Conservation (phyloP, 1,139 yeast genomes). For the Diutina catenulata region DNA sequence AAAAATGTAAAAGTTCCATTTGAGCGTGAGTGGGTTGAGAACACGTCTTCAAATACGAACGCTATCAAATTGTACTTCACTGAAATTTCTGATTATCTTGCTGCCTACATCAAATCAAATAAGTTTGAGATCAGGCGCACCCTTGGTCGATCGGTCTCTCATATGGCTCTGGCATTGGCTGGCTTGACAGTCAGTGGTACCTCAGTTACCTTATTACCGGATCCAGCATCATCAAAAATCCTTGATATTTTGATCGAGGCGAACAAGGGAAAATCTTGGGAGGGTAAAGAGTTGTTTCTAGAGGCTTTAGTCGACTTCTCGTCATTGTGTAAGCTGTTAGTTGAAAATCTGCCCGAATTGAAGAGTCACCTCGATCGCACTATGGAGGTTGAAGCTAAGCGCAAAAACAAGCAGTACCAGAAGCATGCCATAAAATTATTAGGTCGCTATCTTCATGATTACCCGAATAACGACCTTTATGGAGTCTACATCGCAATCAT, state of each 20-base stretch:
- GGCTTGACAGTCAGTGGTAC: conserved; percentile 11
- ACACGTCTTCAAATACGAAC: conserved; percentile 60
- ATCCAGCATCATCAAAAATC: conserved; percentile 26
- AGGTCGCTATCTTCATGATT: conserved; percentile 35
- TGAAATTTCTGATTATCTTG: conserved; percentile 54
- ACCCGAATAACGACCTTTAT: conserved; percentile 21
- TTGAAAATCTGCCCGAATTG: too few species aligned
- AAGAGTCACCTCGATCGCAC: conserved; percentile 24
- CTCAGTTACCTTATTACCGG: too few species aligned
- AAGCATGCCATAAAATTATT: conserved; percentile 36
- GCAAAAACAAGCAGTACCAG: conserved; percentile 60
- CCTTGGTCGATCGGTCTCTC: conserved; percentile 60
- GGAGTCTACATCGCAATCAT: conserved; percentile 28
- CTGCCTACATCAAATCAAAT: conserved; percentile 39
- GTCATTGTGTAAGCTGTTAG: too few species aligned
- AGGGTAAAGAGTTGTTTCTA: conserved; percentile 70
- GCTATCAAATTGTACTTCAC: conserved; percentile 58
- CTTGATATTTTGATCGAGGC: conserved; percentile 50
- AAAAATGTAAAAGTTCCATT: conserved; percentile 36
- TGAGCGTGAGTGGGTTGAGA: conserved; percentile 68
- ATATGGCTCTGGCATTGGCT: conserved; percentile 21
- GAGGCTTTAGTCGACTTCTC: conserved; percentile 45
- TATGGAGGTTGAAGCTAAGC: conserved; percentile 48
- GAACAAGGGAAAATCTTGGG: conserved; percentile 74
- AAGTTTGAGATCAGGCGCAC: conserved; percentile 59